Evolutionary conservation across 345 rosid genomes (phyloP).

Genomic region (Salix brachista): DNA sequence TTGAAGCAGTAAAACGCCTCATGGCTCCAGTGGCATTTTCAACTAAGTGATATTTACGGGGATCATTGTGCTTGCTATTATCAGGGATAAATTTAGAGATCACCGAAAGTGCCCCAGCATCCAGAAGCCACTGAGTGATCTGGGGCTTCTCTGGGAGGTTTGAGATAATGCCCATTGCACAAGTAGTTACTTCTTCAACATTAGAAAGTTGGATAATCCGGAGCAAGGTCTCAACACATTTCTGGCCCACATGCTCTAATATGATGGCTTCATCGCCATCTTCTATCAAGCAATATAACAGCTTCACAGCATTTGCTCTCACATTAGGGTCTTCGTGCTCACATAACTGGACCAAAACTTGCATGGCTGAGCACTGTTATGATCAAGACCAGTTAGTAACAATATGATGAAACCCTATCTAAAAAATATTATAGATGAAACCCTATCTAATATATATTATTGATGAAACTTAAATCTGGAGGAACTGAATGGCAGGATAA

Average conservation of each 20-base stretch:
- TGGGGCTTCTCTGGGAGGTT: constrained; percentile 49
- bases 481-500: neutral
- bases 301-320: constrained; percentile 58
- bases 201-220: constrained; percentile 41
- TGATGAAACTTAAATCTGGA: neutral
- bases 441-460: neutral
- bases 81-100: constrained; percentile 22
- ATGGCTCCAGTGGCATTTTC: constrained; percentile 57
- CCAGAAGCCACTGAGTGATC: constrained; percentile 53
- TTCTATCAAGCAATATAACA: constrained; percentile 49
- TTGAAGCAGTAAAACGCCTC: constrained; percentile 44
- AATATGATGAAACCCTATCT: constrained; percentile 9
- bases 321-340: constrained; percentile 37
- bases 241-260: constrained; percentile 43
- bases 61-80: constrained; percentile 28
- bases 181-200: constrained; percentile 44
- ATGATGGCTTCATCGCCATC: constrained; percentile 46
- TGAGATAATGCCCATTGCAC: constrained; percentile 48
- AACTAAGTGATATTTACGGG: constrained; percentile 25
- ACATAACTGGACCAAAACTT: constrained; percentile 49
- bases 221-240: constrained; percentile 41
- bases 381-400: constrained; percentile 13
- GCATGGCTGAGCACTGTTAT: constrained; percentile 50
- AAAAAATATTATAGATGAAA: neutral
- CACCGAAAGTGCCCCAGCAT: constrained; percentile 35